phyloP scores from a whole-genome alignment of 768 basidiomycete genomes.

The Wakefieldia striispora region DNA sequence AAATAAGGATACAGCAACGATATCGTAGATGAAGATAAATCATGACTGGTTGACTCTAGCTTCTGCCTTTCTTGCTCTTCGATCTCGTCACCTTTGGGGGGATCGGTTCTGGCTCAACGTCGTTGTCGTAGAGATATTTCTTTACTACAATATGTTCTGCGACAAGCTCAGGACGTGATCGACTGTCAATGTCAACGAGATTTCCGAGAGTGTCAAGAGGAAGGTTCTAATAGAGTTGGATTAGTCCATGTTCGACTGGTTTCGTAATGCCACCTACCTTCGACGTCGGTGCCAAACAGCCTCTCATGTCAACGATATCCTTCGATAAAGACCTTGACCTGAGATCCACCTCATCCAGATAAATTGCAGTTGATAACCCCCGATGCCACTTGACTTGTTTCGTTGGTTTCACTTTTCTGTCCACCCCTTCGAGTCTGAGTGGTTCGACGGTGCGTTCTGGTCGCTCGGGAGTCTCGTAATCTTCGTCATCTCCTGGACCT shows the following conservation, averaged over 20 bases:
- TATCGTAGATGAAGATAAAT: constrained; percentile 20
- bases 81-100: constrained; percentile 55
- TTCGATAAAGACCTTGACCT: constrained; percentile 44
- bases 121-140: constrained; percentile 79
- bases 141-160: constrained; percentile 70
- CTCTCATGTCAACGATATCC: constrained; percentile 45
- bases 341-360: constrained; percentile 61
- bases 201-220: constrained; percentile 74
- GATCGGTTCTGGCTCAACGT: constrained; percentile 39
- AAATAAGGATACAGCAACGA: constrained; percentile 35
- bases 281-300: constrained; percentile 65
- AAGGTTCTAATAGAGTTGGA: constrained; percentile 43
- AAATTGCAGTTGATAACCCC: constrained; percentile 60
- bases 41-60: constrained; percentile 7
- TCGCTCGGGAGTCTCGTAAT: constrained; percentile 66
- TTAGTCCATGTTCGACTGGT: not conserved
- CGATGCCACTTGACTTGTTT: constrained; percentile 79
- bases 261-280: constrained; percentile 48
- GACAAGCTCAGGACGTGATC: constrained; percentile 55
- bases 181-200: constrained; percentile 49
- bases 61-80: constrained; percentile 50
- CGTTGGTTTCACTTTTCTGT: constrained; percentile 30
- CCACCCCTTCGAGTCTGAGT: constrained; percentile 35
- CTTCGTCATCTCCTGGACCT: constrained; percentile 80
- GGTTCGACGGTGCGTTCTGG: constrained; percentile 41